Evolutionary conservation across 768 basidiomycete genomes (phyloP).

Genomic region (Suillus lakei): DNA sequence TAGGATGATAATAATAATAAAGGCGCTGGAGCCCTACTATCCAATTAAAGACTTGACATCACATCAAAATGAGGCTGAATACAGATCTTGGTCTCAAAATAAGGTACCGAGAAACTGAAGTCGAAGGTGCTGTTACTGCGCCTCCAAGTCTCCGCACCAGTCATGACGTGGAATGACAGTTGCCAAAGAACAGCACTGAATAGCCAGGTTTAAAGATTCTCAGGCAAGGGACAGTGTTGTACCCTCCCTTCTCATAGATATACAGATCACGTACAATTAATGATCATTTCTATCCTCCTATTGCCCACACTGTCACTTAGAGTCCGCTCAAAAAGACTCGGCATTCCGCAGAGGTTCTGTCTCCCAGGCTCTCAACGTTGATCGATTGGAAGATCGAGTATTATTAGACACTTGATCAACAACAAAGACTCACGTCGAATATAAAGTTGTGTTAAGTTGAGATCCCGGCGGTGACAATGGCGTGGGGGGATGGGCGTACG

Average conservation of each 20-base stretch:
- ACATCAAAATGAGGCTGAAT: slow-evolving; percentile 19
- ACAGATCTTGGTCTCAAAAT: slow-evolving; percentile 21
- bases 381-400: slow-evolving; percentile 16
- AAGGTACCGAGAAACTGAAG: slow-evolving; percentile 21
- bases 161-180: slow-evolving; percentile 14
- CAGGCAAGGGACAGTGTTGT: slow-evolving; percentile 23
- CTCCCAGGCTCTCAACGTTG: slow-evolving; percentile 33
- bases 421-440: slow-evolving; percentile 30
- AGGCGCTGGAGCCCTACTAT: slow-evolving; percentile 18
- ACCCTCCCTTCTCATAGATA: slow-evolving; percentile 17
- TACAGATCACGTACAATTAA: slow-evolving; percentile 33
- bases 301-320: slow-evolving; percentile 19
- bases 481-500: slow-evolving; percentile 12
- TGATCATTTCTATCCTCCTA: slow-evolving; percentile 10
- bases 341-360: slow-evolving; percentile 19
- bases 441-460: slow-evolving; percentile 15
- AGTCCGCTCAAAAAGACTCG: slow-evolving; percentile 9
- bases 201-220: slow-evolving; percentile 21
- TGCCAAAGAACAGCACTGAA: slow-evolving; percentile 13
- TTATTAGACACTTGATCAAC: slow-evolving; percentile 14
- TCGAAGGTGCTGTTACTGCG: slow-evolving; percentile 21
- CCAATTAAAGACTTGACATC: slow-evolving; percentile 24
- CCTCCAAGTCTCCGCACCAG: slow-evolving; percentile 14
- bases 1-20: slow-evolving; percentile 12
- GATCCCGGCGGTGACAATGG: slow-evolving; percentile 17